Base-by-base conservation (phyloP, 106 monocot genomes). In the Chionographis japonica region DNA sequence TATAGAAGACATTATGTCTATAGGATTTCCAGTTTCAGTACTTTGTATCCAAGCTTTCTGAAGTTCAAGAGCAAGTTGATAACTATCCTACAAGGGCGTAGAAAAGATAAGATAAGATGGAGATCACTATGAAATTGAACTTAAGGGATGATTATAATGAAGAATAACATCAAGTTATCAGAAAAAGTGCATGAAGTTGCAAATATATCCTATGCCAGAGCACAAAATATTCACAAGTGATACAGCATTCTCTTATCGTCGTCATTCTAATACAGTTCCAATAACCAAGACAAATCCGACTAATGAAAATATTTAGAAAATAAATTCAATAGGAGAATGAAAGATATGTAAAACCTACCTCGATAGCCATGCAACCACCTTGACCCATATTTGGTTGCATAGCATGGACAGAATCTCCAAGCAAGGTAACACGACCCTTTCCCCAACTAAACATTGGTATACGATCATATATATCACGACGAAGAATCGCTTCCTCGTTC, bases 301-400 rank as follows among this genome's bases (percentile, higher is more conserved):
- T 10, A 46, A 46, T 10, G 46, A 46, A 46, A 5, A 46, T 6
- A 46, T 46, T 6, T 46, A 27, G 46, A 46, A 46, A 46, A 46
- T 46, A 46, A 10, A 46, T 46, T 46, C 9, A 46, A 6, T 10
- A 46, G 0, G 46, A 46, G 5, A 10, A 46, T 46, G 46, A 46
- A 39, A 6, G n/a, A 17, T 35, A 39, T 39, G 10, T 40, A 38
- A 14, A 42, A 37, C 20, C 27, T 84, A 98, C 98, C 98, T 98
- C 98, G 68, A 98, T 98, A 71, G 98, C 98, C 98, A 98, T 98
- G 73, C 98, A 98, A 57, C 98, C 98, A 58, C 98, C 98, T 87
- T 98, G 98, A 41, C 98, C 98, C 87, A 98, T 72, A 73, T 98
- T 98, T 63, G 98, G 98, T 67, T 93, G 98, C 98, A 98, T 98